phyloP scores from a whole-genome alignment of 441 rosid species.

The Adansonia rubrostipa region DNA sequence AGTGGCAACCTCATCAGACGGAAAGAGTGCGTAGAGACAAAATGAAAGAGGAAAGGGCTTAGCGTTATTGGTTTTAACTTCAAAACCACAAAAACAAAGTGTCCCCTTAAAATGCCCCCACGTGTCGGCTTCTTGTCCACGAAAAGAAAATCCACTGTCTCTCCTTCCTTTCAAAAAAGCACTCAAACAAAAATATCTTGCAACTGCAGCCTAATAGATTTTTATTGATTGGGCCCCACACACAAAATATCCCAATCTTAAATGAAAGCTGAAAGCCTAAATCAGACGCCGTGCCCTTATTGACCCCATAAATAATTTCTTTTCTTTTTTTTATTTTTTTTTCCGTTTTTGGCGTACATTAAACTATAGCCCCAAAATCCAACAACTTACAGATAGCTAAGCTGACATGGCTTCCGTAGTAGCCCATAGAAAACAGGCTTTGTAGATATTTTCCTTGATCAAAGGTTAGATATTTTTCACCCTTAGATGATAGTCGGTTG shows the following conservation, averaged over 20 bases:
- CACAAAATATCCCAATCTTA: slow-evolving; percentile 10
- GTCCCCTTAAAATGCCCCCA: slow-evolving; percentile 11
- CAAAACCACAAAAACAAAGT: slow-evolving; percentile 15
- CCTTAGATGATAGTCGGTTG: slow-evolving; percentile 34
- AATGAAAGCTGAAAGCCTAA: neutral
- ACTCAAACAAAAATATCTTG: slow-evolving; percentile 39
- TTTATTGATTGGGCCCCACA: neutral
- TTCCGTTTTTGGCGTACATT: neutral
- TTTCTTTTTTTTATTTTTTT: neutral
- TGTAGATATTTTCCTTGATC: slow-evolving; percentile 36
- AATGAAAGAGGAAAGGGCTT: no score
- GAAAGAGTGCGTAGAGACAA: neutral
- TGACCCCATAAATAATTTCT: neutral
- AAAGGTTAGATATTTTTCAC: slow-evolving; percentile 7
- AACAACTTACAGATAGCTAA: slow-evolving; percentile 11
- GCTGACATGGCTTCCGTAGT: slow-evolving; percentile 41
- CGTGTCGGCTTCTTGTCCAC: slow-evolving; percentile 37
- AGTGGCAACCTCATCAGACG: neutral
- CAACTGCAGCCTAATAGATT: slow-evolving; percentile 17
- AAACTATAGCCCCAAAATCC: slow-evolving; percentile 16
- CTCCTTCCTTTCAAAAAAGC: neutral
- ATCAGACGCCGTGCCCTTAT: neutral
- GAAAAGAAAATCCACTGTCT: slow-evolving; percentile 18
- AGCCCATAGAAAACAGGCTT: slow-evolving; percentile 22
- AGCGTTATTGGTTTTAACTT: neutral